A percentile compares a stretch with the other conserved stretches of the same genome.
Evolutionary conservation across 2,329 filamentous ascomycete species (phyloP).

Genomic region (Didymella pinodella): DNA sequence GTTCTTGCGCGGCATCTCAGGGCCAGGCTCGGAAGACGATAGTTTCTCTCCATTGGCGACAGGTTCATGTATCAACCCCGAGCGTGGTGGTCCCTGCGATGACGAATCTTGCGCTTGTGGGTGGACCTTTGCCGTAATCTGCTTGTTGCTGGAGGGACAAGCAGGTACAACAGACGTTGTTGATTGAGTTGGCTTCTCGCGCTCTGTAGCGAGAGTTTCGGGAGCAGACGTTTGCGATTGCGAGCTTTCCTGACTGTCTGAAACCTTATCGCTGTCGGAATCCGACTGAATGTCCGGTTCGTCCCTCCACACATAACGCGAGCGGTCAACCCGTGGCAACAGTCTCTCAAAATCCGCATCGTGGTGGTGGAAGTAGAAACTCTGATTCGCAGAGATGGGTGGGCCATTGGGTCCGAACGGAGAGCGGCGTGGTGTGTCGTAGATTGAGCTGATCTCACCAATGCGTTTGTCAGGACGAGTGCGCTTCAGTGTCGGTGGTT

Average conservation of each 20-base stretch:
- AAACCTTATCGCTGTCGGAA: not conserved
- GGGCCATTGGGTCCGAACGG: conserved; percentile 5
- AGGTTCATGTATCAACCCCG: too few relatives aligned
- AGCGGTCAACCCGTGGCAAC: conserved; percentile 10
- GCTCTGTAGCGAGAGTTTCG: not conserved
- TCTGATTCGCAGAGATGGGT: conserved; percentile 4
- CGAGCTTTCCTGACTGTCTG: not conserved
- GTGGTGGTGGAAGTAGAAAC: conserved; percentile 18
- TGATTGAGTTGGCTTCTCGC: too few relatives aligned
- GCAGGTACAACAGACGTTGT: not conserved
- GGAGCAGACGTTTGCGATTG: not conserved
- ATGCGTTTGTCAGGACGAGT: conserved; percentile 18
- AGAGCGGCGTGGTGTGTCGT: not conserved
- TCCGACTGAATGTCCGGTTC: not conserved
- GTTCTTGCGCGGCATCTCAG: not conserved
- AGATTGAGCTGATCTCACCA: conserved; percentile 4
- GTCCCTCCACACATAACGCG: conserved; percentile 6
- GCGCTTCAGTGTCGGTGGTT: conserved; percentile 8
- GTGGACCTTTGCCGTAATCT: too few relatives aligned
- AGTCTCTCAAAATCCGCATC: conserved; percentile 9
- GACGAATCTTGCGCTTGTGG: not conserved
- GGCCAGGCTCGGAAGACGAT: not conserved
- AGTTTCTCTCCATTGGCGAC: not conserved
- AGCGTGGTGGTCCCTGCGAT: too few relatives aligned
- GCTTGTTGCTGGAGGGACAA: not conserved